Evolutionary conservation across 768 basidiomycete genomes (phyloP).

Genomic region (Cystofilobasidium bisporidii): DNA sequence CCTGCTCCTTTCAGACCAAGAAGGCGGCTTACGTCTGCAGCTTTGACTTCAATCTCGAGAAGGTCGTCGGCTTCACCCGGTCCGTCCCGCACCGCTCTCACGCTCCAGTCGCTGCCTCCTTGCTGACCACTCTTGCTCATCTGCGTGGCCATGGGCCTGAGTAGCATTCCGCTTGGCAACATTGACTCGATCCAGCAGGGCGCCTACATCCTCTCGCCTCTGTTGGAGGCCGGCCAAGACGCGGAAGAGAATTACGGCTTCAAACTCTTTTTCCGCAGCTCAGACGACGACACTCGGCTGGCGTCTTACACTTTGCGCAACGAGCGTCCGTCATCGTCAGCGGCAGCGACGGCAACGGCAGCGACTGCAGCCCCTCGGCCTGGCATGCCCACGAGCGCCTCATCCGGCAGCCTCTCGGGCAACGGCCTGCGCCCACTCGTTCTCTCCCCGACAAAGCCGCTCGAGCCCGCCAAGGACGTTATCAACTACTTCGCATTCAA

Average conservation of each 20-base stretch:
- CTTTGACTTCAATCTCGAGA: constrained; percentile 58
- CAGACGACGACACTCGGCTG: constrained; percentile 61
- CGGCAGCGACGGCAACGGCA: neutral
- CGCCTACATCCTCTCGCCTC: constrained; percentile 86
- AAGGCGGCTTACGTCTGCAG: constrained; percentile 39
- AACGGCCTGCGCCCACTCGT: constrained; percentile 64
- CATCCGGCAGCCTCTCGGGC: constrained; percentile 38
- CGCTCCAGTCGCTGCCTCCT: neutral
- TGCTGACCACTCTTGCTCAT: constrained; percentile 57
- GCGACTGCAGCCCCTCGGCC: constrained; percentile 38
- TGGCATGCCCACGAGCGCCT: constrained; percentile 38
- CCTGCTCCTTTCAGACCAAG: constrained; percentile 53
- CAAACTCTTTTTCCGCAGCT: constrained; percentile 63
- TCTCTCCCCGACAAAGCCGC: constrained; percentile 52
- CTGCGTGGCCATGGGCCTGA: too few relatives aligned
- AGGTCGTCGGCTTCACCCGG: constrained; percentile 18
- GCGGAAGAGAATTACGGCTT: constrained; percentile 59
- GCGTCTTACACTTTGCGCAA: constrained; percentile 82
- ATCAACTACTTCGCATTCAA: constrained; percentile 41
- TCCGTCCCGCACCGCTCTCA: neutral
- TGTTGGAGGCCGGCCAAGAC: constrained; percentile 86
- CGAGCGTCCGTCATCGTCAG: constrained; percentile 32
- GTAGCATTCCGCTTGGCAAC: constrained; percentile 76
- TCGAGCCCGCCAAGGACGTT: constrained; percentile 34
- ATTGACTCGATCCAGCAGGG: constrained; percentile 45